Evolutionary conservation across 108 stramenopile species (phyloP), one percentile per base, ranked within the genome.

Genomic region (Parietichytrium sp.): DNA sequence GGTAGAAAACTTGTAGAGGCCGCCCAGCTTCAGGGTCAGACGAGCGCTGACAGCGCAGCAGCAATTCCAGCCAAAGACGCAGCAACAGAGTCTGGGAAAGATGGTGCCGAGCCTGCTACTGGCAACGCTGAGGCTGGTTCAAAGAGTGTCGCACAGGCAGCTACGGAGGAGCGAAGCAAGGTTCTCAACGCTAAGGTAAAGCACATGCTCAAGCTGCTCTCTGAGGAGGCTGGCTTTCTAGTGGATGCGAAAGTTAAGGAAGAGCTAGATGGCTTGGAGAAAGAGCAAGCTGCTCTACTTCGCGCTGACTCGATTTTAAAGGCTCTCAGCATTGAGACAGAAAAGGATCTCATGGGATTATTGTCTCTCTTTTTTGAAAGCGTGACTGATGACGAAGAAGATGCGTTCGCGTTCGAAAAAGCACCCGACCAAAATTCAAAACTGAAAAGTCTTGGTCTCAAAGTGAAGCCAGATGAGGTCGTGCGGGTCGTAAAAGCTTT

Each of bases 171-270:
- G 1, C 61, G 61, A 16, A 45, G 38, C 25, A 77, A 82, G 84
- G 88, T 90, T 2, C 54, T 85, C 27, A 86, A 86, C 3, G 84
- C 82, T 29, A 79, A 86, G 55, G 72, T 91, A 6, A 79, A 81
- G 45, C 81, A 80, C 23, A 85, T 90, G 25, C 55, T 91, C 26
- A 55, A 83, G 47, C 52, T 91, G 33, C 82, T 91, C 27, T 78
- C 86, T 3, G 50, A 55, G 78, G 90, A 91, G 53, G 89, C 89
- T 3, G 89, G 87, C 48, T 91, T 91, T 48, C 86, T 91, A 16
- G 81, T 90, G 4, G 88, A 90, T 27, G 53, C 10, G 47, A 26
- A 16, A 16, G 52, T 79, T 18, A 54, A 54, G 47, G 80, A 84
- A 1, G 87, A 87, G 29, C n/a, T 89, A n/a, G 87, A 86, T 78